Conservation (phyloP, 768 basidiomycete species). For the Russula foetens region DNA sequence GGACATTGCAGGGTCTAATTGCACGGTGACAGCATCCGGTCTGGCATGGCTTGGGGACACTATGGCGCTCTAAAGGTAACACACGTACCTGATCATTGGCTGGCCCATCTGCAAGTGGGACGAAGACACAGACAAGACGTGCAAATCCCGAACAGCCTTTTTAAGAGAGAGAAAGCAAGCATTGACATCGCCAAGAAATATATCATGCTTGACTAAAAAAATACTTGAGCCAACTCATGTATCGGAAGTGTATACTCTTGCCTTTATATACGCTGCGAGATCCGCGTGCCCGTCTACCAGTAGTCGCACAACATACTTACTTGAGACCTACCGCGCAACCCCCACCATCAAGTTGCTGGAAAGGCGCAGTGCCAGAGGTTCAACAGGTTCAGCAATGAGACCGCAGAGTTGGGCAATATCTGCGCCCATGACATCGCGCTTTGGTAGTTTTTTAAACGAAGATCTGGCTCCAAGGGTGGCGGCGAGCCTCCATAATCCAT, state of each 20-base stretch:
- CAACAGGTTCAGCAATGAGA: constrained; percentile 72
- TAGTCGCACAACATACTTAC: not conserved
- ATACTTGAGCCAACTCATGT: not conserved
- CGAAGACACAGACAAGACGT: constrained; percentile 36
- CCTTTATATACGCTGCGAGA: constrained; percentile 41
- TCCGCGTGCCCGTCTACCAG: not conserved
- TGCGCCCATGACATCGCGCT: constrained; percentile 74
- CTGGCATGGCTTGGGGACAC: constrained; percentile 16
- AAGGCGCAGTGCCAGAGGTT: constrained; percentile 78
- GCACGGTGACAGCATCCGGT: constrained; percentile 29
- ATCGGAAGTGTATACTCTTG: constrained; percentile 15
- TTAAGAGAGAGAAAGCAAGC: constrained; percentile 70
- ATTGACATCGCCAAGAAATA: constrained; percentile 73
- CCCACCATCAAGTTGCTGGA: constrained; percentile 89
- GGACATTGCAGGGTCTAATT: constrained; percentile 21
- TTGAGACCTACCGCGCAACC: constrained; percentile 60
- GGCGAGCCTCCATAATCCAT: constrained; percentile 55
- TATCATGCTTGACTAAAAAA: constrained; percentile 71
- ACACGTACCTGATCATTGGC: constrained; percentile 48
- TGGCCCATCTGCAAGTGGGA: constrained; percentile 66
- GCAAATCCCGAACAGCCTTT: constrained; percentile 65
- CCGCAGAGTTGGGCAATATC: constrained; percentile 77
- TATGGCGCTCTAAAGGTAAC: not conserved
- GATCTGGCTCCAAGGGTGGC: constrained; percentile 86
- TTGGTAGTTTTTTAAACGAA: constrained; percentile 76